These are phyloP conservation scores for Hypsizygus marmoreus DNA, from an alignment of 768 basidiomycete genomes.

Conservation along the genomic window DNA sequence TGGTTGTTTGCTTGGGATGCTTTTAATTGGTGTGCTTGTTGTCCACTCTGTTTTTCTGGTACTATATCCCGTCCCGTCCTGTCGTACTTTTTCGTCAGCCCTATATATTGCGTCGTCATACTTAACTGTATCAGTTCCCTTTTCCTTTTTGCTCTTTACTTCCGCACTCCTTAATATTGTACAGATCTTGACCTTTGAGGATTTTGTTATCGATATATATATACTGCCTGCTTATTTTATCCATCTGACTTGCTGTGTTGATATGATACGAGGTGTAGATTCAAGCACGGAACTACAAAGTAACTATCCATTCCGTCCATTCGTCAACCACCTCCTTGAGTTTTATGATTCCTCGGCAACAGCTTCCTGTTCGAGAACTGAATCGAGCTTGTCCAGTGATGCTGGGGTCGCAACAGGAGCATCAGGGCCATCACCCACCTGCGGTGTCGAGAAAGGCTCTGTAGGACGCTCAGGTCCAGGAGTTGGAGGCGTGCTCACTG, in stretches of 20 bases:
- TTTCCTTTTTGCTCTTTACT: constrained; percentile 21
- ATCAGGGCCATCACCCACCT: constrained; percentile 28
- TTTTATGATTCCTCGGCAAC: constrained; percentile 21
- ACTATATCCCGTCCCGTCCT: too few species aligned
- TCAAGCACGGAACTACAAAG: constrained; percentile 12
- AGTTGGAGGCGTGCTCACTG: constrained; percentile 36
- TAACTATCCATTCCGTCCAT: constrained; percentile 15
- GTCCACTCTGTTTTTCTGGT: constrained; percentile 12
- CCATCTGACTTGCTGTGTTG: constrained; percentile 13
- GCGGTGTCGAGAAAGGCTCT: constrained; percentile 48
- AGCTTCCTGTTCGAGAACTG: constrained; percentile 27
- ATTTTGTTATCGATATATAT: constrained; percentile 42
- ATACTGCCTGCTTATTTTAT: constrained; percentile 22
- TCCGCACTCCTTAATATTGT: constrained; percentile 44
- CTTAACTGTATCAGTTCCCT: constrained; percentile 27
- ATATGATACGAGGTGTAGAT: constrained; percentile 13
- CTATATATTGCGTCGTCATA: constrained; percentile 13
- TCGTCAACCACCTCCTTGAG: neutral
- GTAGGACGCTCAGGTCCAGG: constrained; percentile 40
- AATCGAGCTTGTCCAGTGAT: constrained; percentile 46
- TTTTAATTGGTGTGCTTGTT: constrained; percentile 18
- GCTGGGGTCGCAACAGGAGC: constrained; percentile 39
- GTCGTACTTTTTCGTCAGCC: constrained; percentile 17
- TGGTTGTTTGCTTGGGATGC: constrained; percentile 19
- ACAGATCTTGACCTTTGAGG: constrained; percentile 29